Evolutionary conservation across 108 stramenopile species (phyloP).

Genomic region (Fragilaria radians): DNA sequence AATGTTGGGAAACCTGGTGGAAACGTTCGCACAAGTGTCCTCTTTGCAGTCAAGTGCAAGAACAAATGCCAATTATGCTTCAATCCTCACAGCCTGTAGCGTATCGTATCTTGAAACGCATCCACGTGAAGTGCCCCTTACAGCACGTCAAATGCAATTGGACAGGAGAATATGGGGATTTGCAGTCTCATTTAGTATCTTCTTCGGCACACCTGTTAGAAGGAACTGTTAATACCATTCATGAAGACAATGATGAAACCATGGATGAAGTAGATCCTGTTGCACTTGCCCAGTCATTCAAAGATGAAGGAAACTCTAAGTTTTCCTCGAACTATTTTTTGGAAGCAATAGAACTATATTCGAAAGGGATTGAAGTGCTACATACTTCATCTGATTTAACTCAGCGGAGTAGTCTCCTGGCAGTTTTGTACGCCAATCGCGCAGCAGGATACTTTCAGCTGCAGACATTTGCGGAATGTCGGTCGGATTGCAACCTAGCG

Average conservation of each 20-base stretch:
- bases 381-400: not conserved
- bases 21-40: no score
- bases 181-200: constrained; percentile 48
- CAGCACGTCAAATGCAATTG: constrained; percentile 20
- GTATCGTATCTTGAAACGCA: constrained; percentile 17
- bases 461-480: constrained; percentile 18
- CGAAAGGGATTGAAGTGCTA: constrained; percentile 26
- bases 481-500: constrained; percentile 34
- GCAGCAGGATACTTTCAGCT: constrained; percentile 38
- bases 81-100: constrained; percentile 35
- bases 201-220: no score
- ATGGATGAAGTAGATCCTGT: no score
- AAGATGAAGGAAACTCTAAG: constrained; percentile 41
- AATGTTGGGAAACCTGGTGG: no score
- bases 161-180: constrained; percentile 48
- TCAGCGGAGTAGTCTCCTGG: not conserved
- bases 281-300: no score
- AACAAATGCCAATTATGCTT: no score
- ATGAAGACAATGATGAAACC: no score
- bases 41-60: no score
- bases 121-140: constrained; percentile 32
- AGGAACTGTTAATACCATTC: no score
- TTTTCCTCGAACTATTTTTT: constrained; percentile 24
- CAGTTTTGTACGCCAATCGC: constrained; percentile 39
- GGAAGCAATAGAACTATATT: constrained; percentile 38